Evolutionary conservation across 78 protist species (phyloP), one percentile per base, ranked within the genome.

Genomic region (Tieghemostelium lacteum): DNA sequence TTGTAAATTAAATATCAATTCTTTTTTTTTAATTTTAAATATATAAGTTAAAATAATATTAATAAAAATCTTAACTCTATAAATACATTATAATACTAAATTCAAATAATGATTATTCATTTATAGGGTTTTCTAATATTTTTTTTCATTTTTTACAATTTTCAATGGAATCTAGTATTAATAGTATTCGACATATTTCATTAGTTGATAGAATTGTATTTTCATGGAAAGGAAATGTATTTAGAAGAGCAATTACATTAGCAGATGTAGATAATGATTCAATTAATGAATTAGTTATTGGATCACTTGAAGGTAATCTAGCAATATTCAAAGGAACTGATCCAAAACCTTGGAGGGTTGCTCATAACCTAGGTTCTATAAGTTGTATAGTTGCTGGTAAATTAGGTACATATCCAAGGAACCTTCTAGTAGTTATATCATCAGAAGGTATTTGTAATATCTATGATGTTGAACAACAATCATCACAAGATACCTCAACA

Each of bases 391-490:
- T 77, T 2, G 70, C 55, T 29, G 89, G 89, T 57, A 69, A 69
- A 31, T 31, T 83, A 42, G 28, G 45, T 26, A 29, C 64, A 62
- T 49, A 8, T 29, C 40, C 36, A 2, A 40, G 57, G 75, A 83
- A 83, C 3, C 34, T 83, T 14, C 39, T 83, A 3, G 77, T 83
- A 8, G 75, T 69, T 22, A 83, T 83, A 2, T 83, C 89, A 39
- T 83, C 89, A 24, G 89, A 83, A 58, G 89, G 89, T n/a, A 28
- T 83, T 42, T 69, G 75, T 58, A 83, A 83, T 69, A 83, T 83
- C 2, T 83, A 69, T 83, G 74, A 83, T 69, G 69, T 83, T 26
- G 26, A 64, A 20, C 52, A 5, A 37, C 54, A 64, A n/a, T 49
- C 19, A n/a, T 29, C 6, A n/a, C 54, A 64, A 8, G 52, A 64